phyloP scores from a whole-genome alignment of 192 early-diverging fungal genomes.

The Chytriomyces confervae region DNA sequence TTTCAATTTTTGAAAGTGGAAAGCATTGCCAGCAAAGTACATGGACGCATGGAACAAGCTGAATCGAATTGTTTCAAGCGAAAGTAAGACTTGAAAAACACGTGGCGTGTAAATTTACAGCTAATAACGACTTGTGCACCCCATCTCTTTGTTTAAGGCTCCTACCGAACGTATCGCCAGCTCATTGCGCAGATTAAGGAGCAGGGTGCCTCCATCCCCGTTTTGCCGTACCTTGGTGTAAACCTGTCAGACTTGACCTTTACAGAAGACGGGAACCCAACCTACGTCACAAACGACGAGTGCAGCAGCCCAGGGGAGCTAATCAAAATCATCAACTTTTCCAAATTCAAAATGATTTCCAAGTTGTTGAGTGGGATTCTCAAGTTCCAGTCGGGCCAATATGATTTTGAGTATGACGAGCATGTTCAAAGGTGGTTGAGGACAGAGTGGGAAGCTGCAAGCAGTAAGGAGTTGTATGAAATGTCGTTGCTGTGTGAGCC shows the following conservation, averaged over 20 bases:
- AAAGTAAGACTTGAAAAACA: slow-evolving; percentile 64
- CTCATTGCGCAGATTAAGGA: slow-evolving; percentile 24
- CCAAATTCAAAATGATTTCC: slow-evolving; percentile 52
- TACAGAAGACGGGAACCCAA: slow-evolving; percentile 82
- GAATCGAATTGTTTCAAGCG: slow-evolving; percentile 63
- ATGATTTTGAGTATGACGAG: slow-evolving; percentile 40
- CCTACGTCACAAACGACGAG: slow-evolving; percentile 37
- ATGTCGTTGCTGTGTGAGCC: slow-evolving; percentile 39
- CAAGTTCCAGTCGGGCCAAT: slow-evolving; percentile 39
- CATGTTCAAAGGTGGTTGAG: slow-evolving; percentile 38
- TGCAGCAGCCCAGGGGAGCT: slow-evolving; percentile 7
- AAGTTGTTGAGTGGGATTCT: slow-evolving; percentile 38
- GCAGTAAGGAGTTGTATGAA: slow-evolving; percentile 51
- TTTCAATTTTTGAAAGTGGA: slow-evolving; percentile 48
- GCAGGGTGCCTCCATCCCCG: slow-evolving; percentile 52
- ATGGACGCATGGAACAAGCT: slow-evolving; percentile 65
- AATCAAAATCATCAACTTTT: slow-evolving; percentile 47
- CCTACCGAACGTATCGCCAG: slow-evolving; percentile 52
- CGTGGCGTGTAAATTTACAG: slow-evolving; percentile 34
- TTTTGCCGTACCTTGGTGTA: slow-evolving; percentile 80
- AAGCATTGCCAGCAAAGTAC: slow-evolving; percentile 69
- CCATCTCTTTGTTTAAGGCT: slow-evolving; percentile 38
- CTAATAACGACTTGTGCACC: slow-evolving; percentile 20
- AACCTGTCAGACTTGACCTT: slow-evolving; percentile 86
- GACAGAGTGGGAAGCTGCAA: slow-evolving; percentile 45